Evolutionary conservation across 768 basidiomycete genomes (phyloP).

Genomic region (Lactarius psammicola): DNA sequence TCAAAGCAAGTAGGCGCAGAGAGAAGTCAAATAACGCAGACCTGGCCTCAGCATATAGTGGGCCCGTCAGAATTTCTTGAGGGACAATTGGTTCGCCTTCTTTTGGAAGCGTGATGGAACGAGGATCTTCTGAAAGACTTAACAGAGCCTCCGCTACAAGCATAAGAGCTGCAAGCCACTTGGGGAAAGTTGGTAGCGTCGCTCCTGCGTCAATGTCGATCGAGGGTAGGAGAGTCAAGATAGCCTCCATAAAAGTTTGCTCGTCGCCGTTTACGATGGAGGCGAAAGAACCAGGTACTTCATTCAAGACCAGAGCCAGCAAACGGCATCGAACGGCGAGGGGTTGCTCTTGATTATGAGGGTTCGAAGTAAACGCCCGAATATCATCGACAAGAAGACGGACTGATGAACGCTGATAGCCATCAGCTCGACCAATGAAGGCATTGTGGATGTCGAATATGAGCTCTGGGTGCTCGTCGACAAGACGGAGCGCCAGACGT

Average conservation of each 20-base stretch:
- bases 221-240: constrained; percentile 66
- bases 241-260: constrained; percentile 59
- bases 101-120: constrained; percentile 60
- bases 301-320: constrained; percentile 78
- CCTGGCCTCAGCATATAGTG: constrained; percentile 59
- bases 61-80: constrained; percentile 56
- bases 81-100: constrained; percentile 61
- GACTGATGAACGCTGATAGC: constrained; percentile 64
- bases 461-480: constrained; percentile 84
- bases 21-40: constrained; percentile 72
- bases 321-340: constrained; percentile 82
- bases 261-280: constrained; percentile 45
- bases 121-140: constrained; percentile 70
- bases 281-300: constrained; percentile 60
- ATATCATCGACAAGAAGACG: constrained; percentile 76
- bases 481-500: constrained; percentile 67
- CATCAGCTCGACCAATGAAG: constrained; percentile 63
- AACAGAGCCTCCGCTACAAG: constrained; percentile 85
- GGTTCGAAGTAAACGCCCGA: constrained; percentile 59
- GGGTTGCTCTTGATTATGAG: constrained; percentile 69
- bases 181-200: constrained; percentile 60
- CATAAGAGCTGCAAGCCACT: constrained; percentile 85
- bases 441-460: constrained; percentile 86
- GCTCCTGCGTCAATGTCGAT: constrained; percentile 49
- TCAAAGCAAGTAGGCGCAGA: constrained; percentile 62